These are phyloP conservation scores for Boletus rufocinnamomeus DNA, from an alignment of 768 basidiomycete genomes.

Conservation along the genomic window DNA sequence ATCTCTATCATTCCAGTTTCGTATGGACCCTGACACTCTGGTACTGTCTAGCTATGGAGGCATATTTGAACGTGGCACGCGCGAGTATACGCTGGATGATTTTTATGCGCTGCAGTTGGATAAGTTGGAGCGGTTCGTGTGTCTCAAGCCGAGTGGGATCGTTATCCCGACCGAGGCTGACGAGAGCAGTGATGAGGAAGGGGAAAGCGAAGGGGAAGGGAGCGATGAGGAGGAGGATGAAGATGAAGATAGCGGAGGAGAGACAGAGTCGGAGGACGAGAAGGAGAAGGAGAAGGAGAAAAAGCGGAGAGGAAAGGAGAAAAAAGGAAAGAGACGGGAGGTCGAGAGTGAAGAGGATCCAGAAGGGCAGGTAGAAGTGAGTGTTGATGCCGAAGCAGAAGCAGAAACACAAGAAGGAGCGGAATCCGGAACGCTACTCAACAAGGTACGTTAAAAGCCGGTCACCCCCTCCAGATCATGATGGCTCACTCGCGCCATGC, in stretches of 20 bases:
- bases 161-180: constrained; percentile 63
- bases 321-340: constrained; percentile 21
- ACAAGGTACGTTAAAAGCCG: constrained; percentile 2
- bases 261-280: constrained; percentile 15
- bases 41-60: constrained; percentile 69
- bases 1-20: neutral
- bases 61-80: constrained; percentile 78
- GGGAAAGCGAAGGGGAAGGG: constrained; percentile 59
- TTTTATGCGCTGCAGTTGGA: constrained; percentile 81
- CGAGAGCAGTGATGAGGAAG: constrained; percentile 62
- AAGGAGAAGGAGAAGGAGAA: neutral
- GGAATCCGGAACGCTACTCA: constrained; percentile 11
- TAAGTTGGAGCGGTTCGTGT: constrained; percentile 77
- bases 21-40: neutral
- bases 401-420: constrained; percentile 8
- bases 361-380: neutral
- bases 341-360: constrained; percentile 34
- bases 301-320: constrained; percentile 6
- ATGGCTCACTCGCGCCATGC: neutral
- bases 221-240: constrained; percentile 55
- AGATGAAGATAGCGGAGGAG: constrained; percentile 28
- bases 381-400: neutral
- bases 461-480: too few relatives aligned
- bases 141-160: constrained; percentile 67
- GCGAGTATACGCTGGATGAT: constrained; percentile 89